These are phyloP conservation scores for Psilocybe azurescens DNA, from an alignment of 768 basidiomycete species.

Conservation along the genomic window DNA sequence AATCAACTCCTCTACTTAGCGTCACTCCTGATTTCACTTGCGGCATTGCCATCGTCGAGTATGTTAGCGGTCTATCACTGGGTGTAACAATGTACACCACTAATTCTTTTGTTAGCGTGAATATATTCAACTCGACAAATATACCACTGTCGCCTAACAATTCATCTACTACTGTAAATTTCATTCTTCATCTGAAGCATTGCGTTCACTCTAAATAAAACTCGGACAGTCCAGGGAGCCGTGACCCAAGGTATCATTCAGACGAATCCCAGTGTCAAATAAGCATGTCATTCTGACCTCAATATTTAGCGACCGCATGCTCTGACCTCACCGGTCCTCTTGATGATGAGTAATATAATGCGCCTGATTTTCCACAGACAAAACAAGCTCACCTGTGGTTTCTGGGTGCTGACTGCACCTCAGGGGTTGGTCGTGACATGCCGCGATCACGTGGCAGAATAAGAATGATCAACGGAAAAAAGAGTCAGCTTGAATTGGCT, in stretches of 20 bases:
- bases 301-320: constrained; percentile 24
- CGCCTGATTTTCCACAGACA: background rate
- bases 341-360: constrained; percentile 7
- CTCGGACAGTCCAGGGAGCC: constrained; percentile 33
- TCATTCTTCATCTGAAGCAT: background rate
- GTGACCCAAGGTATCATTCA: constrained; percentile 24
- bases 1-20: background rate
- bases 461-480: too few species aligned
- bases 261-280: background rate
- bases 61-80: constrained; percentile 14
- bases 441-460: too few species aligned
- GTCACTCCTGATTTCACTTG: constrained; percentile 29
- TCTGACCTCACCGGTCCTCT: constrained; percentile 27
- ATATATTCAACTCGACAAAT: constrained; percentile 30
- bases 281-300: background rate
- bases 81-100: background rate
- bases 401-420: constrained; percentile 27
- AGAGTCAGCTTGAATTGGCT: too few species aligned
- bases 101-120: constrained; percentile 20
- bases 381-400: background rate
- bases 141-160: constrained; percentile 28
- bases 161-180: constrained; percentile 30
- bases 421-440: too few species aligned
- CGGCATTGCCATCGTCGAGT: constrained; percentile 29
- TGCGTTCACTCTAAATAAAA: background rate